These are phyloP conservation scores for Scedosporium apiospermum DNA, from an alignment of 2,329 filamentous ascomycete genomes.

Conservation along the genomic window DNA sequence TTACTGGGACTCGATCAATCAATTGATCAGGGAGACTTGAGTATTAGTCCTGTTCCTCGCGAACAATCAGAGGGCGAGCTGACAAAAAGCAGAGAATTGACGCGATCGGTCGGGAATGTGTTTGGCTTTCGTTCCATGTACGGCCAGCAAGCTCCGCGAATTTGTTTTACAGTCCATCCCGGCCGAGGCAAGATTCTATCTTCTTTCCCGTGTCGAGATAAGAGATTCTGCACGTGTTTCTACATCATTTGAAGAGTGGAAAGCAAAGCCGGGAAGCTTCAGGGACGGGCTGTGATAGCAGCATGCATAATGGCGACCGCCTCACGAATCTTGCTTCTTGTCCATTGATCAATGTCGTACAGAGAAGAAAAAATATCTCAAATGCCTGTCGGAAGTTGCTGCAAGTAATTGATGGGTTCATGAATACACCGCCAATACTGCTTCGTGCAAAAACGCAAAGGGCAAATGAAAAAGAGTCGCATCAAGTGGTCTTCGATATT, in stretches of 20 bases:
- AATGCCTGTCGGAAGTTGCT: no score
- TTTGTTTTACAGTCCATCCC: background rate
- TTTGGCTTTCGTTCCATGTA: background rate
- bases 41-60: background rate
- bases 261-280: background rate
- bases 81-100: background rate
- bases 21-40: background rate
- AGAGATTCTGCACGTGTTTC: background rate
- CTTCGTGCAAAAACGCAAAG: constrained; percentile 8
- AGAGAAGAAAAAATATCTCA: no score
- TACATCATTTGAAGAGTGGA: background rate
- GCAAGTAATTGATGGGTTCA: background rate
- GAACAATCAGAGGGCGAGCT: background rate
- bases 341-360: no score
- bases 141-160: background rate
- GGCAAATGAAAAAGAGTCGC: background rate
- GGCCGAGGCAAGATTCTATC: background rate
- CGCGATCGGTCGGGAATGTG: background rate
- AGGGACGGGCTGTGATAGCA: background rate
- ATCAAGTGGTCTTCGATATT: background rate
- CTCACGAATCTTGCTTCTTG: background rate
- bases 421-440: background rate
- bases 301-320: background rate
- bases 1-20: background rate
- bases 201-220: background rate